These are phyloP conservation scores for Trametes elegans DNA, from an alignment of 768 basidiomycete genomes.

Conservation along the genomic window DNA sequence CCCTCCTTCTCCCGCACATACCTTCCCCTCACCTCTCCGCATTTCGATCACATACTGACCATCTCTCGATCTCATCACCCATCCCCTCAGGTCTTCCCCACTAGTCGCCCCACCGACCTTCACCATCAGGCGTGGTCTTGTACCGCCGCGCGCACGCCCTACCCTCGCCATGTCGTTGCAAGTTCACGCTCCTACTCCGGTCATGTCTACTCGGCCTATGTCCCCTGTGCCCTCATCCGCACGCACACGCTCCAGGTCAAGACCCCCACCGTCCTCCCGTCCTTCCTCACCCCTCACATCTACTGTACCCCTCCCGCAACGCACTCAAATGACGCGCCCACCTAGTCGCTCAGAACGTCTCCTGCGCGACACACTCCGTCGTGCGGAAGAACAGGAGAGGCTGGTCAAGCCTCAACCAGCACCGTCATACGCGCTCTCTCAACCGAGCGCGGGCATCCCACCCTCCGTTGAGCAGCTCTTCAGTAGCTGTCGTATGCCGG, in stretches of 20 bases:
- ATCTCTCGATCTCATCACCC: constrained; percentile 4
- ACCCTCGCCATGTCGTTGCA: constrained; percentile 39
- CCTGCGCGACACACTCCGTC: constrained; percentile 52
- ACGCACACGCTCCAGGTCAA: constrained; percentile 25
- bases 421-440: constrained; percentile 15
- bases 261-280: constrained; percentile 20
- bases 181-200: constrained; percentile 31
- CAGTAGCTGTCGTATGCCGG: constrained; percentile 10
- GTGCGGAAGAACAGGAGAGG: constrained; percentile 46
- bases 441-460: constrained; percentile 2
- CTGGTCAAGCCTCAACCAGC: constrained; percentile 20
- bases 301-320: constrained; percentile 21
- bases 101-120: constrained; percentile 17
- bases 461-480: constrained; percentile 20
- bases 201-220: constrained; percentile 23
- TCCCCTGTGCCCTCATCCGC: constrained; percentile 16
- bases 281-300: constrained; percentile 28
- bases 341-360: constrained; percentile 54
- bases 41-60: constrained; percentile 17
- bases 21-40: constrained; percentile 9
- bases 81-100: constrained; percentile 19
- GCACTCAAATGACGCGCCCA: constrained; percentile 35
- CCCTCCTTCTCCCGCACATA: constrained; percentile 18
- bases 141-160: constrained; percentile 29
- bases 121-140: constrained; percentile 23